A percentile compares a stretch with the other conserved stretches of the same genome.
These are phyloP conservation scores for Nemania diffusa DNA, from an alignment of 2,329 filamentous ascomycete species.

Conservation along the genomic window DNA sequence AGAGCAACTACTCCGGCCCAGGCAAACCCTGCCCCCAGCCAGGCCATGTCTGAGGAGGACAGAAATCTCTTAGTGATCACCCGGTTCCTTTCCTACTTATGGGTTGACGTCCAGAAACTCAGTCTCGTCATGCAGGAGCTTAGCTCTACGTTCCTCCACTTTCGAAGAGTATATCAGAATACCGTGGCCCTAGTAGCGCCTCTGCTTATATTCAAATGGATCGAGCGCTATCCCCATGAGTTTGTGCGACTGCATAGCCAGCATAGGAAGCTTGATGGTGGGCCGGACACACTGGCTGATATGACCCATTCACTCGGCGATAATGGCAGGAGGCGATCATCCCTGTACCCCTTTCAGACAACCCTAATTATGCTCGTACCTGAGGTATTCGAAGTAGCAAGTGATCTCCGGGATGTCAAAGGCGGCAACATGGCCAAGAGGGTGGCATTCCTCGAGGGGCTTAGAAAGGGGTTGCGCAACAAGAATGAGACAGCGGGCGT, in stretches of 20 bases:
- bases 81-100: slow-evolving; percentile 70
- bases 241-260: slow-evolving; percentile 71
- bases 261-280: slow-evolving; percentile 71
- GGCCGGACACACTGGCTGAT: slow-evolving; percentile 74
- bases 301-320: slow-evolving; percentile 73
- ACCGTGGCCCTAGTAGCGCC: slow-evolving; percentile 71
- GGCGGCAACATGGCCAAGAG: slow-evolving; percentile 72
- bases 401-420: slow-evolving; percentile 72
- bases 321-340: slow-evolving; percentile 63
- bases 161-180: slow-evolving; percentile 72
- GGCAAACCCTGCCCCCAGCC: slow-evolving; percentile 52
- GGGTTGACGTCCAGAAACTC: slow-evolving; percentile 71
- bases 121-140: slow-evolving; percentile 72
- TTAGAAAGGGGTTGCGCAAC: slow-evolving; percentile 71
- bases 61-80: slow-evolving; percentile 63
- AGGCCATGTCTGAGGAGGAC: slow-evolving; percentile 61
- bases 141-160: slow-evolving; percentile 73
- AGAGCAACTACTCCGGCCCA: slow-evolving; percentile 57
- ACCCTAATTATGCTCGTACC: slow-evolving; percentile 71
- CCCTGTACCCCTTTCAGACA: slow-evolving; percentile 71
- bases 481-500: slow-evolving; percentile 74
- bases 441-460: slow-evolving; percentile 70
- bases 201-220: slow-evolving; percentile 71
- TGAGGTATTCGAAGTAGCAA: slow-evolving; percentile 76
- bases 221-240: slow-evolving; percentile 71